These are phyloP conservation scores for Taphrina flavorubra DNA, from an alignment of 1,139 yeast genomes.

Conservation along the genomic window DNA sequence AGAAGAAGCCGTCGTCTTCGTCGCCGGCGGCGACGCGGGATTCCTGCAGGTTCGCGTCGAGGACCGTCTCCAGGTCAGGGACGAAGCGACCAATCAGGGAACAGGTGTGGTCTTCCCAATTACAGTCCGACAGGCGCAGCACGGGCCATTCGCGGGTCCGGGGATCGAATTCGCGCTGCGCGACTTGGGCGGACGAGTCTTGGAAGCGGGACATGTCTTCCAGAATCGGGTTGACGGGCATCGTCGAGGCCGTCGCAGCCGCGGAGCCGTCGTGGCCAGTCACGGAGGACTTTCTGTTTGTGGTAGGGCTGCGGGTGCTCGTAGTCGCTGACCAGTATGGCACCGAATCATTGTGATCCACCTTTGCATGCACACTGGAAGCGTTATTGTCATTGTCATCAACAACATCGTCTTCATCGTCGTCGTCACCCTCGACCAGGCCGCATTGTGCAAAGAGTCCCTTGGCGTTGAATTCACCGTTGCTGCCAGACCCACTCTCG, in stretches of 20 bases:
- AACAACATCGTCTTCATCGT: neutral
- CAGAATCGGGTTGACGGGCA: constrained; percentile 38
- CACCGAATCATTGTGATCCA: neutral
- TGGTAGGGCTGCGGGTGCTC: neutral
- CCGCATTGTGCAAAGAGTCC: constrained; percentile 33
- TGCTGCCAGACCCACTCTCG: neutral
- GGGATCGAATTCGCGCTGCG: constrained; percentile 23
- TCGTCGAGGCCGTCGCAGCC: constrained; percentile 9
- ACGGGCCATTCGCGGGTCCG: constrained; percentile 16
- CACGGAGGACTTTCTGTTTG: neutral
- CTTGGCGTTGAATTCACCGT: neutral
- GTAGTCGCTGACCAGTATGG: constrained; percentile 16
- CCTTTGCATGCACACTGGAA: neutral
- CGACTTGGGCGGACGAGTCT: neutral
- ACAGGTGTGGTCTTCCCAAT: constrained; percentile 41
- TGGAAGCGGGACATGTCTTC: constrained; percentile 40
- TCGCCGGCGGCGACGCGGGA: constrained; percentile 40
- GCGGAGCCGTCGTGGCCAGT: neutral
- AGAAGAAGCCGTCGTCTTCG: constrained; percentile 37
- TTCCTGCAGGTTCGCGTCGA: constrained; percentile 34
- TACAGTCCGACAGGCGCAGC: constrained; percentile 39
- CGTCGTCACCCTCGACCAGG: constrained; percentile 15
- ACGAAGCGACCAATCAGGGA: constrained; percentile 40
- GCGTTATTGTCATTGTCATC: neutral
- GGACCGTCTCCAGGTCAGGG: constrained; percentile 26